Evolutionary conservation across 768 basidiomycete species (phyloP).

Genomic region (Boletus rex-veris): DNA sequence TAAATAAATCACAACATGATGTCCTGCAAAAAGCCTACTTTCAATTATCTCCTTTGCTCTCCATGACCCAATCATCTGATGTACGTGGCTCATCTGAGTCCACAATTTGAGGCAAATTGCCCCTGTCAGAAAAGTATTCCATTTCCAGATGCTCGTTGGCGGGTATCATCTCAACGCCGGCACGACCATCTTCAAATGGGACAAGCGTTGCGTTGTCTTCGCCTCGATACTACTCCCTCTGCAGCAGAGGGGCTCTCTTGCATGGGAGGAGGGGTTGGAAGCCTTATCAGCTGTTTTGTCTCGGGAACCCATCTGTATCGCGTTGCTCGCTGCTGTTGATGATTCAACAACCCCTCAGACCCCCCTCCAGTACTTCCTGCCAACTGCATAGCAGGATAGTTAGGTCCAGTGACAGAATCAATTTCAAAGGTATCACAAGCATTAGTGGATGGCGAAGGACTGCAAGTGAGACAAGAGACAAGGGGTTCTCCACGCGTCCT

Average conservation of each 20-base stretch:
- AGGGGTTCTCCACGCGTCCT: not conserved
- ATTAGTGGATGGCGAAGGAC: not conserved
- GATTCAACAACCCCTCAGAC: too few relatives aligned
- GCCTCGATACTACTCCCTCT: not conserved
- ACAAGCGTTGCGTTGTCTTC: constrained; percentile 18
- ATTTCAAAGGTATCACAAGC: not conserved
- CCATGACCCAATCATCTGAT: too few relatives aligned
- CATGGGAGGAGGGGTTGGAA: not conserved
- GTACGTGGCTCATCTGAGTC: too few relatives aligned
- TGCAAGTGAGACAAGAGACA: not conserved
- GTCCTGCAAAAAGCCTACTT: not conserved
- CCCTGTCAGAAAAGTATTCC: too few relatives aligned
- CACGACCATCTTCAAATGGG: constrained; percentile 7
- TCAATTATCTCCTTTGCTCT: not conserved
- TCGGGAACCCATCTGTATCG: constrained; percentile 12
- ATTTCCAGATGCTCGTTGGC: not conserved
- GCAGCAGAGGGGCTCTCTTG: too few relatives aligned
- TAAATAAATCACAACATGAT: not conserved
- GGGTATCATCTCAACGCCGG: not conserved
- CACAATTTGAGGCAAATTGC: too few relatives aligned
- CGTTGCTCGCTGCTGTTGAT: not conserved
- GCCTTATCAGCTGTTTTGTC: not conserved
- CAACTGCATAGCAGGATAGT: not conserved
- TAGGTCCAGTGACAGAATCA: not conserved
- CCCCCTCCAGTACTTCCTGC: not conserved